phyloP scores from a whole-genome alignment of 768 basidiomycete genomes.

The Lactarius quietus region DNA sequence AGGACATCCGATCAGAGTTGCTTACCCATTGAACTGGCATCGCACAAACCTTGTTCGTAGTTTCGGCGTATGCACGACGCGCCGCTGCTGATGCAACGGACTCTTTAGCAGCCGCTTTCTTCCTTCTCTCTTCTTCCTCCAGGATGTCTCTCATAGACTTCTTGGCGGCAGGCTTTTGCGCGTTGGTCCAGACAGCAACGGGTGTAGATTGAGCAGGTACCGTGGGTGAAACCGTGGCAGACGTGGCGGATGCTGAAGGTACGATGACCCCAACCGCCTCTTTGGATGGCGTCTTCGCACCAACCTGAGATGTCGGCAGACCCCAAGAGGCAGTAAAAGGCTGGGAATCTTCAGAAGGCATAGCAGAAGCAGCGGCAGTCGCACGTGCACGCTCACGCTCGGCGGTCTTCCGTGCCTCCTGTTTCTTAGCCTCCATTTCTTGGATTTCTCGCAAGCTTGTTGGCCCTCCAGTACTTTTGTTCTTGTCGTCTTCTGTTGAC shows the following conservation, averaged over 20 bases:
- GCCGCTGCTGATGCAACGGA: slow-evolving; percentile 47
- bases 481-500: slow-evolving; percentile 65
- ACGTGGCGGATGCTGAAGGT: slow-evolving; percentile 45
- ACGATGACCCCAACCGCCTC: slow-evolving; percentile 37
- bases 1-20: slow-evolving; percentile 8
- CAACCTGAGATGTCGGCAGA: slow-evolving; percentile 78
- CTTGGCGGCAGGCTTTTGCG: slow-evolving; percentile 56
- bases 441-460: slow-evolving; percentile 91
- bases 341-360: slow-evolving; percentile 53
- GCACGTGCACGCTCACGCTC: slow-evolving; percentile 69
- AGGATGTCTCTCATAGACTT: slow-evolving; percentile 99
- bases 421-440: slow-evolving; percentile 82
- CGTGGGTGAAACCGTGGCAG: slow-evolving; percentile 31
- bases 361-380: slow-evolving; percentile 42
- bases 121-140: slow-evolving; percentile 91
- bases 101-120: slow-evolving; percentile 53
- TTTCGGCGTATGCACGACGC: slow-evolving; percentile 76
- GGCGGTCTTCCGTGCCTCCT: slow-evolving; percentile 69
- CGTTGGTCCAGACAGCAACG: slow-evolving; percentile 70
- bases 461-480: slow-evolving; percentile 47
- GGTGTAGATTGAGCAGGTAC: slow-evolving; percentile 29
- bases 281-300: slow-evolving; percentile 31
- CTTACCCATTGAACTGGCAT: slow-evolving; percentile 2
- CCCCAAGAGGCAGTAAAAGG: slow-evolving; percentile 79
- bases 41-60: slow-evolving; percentile 60